Evolutionary conservation across 345 rosid genomes (phyloP), one percentile per base, ranked within the genome.

Genomic region (Ceriops decandra): DNA sequence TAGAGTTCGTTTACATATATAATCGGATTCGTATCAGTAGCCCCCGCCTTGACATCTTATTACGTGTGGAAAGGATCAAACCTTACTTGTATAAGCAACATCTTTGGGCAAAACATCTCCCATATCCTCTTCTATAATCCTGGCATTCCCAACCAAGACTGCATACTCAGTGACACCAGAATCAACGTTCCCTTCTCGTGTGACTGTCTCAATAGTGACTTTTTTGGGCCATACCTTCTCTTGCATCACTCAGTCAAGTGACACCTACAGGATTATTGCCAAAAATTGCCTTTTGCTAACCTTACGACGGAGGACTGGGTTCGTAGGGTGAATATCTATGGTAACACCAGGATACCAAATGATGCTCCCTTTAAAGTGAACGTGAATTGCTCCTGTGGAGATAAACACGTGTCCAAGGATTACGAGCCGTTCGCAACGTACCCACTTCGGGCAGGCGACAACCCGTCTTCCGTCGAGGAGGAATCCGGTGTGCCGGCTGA

Each of bases 381-480:
- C 4, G 95, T 91, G 62, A 91, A 85, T 56, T 89, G 93, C 61
- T 89, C 93, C 28, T 89, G 97, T 63, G 97, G 95, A 28, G 53
- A 85, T 35, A 70, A 74, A 35, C 7, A 15, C 0, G 79, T 89
- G 54, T 88, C 95, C 0, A 79, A 77, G 70, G 80, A 80, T 0
- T 89, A 82, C 49, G 93, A 93, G 15, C 62, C 89, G 80, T 89
- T 91, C 54, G 36, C 76, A 17, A 86, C 95, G 2, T 89, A 87
- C 57, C 95, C 97, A 6, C 87, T 91, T 63, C 85, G 87, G 70
- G 73, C 75, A 4, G 80, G 17, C 24, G 91, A 95, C 6, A 85
- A 70, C 46, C 77, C 91, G 52, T 52, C 36, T 6, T 64, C 86
- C 19, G 64, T 91, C 17, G 85, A 93, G 24, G 52, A 7, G 1